Percentiles rank a stretch among this genome's conserved stretches.
phyloP scores from a whole-genome alignment of 352 stramenopile species.

The Globisporangium perplexum region DNA sequence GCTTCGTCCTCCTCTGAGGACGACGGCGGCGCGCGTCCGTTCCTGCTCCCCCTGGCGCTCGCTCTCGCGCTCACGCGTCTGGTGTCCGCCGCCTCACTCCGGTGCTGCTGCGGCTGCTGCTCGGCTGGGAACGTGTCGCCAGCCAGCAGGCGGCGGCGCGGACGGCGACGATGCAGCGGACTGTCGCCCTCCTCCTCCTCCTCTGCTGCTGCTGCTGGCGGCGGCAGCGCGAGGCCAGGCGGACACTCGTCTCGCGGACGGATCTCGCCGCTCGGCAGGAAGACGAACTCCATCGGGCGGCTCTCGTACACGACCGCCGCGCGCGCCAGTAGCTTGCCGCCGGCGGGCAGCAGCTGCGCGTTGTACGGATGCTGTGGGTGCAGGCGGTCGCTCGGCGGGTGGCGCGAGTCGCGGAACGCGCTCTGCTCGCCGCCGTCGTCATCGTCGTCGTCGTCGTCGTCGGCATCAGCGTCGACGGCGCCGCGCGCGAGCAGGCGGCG shows the following conservation, averaged over 20 bases:
- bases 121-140: not conserved
- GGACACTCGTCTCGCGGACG: slow-evolving; percentile 48
- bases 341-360: slow-evolving; percentile 19
- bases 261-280: slow-evolving; percentile 57
- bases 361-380: slow-evolving; percentile 39
- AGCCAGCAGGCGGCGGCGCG: not conserved
- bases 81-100: not conserved
- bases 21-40: no score
- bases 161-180: not conserved
- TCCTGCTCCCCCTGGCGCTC: not conserved
- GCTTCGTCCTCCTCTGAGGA: not conserved
- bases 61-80: no score
- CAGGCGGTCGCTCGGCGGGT: slow-evolving; percentile 15
- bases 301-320: slow-evolving; percentile 7
- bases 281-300: slow-evolving; percentile 57
- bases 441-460: not conserved
- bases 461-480: not conserved
- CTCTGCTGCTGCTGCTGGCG: not conserved
- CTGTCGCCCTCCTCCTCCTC: not conserved
- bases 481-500: slow-evolving; percentile 1
- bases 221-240: slow-evolving; percentile 31
- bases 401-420: slow-evolving; percentile 12
- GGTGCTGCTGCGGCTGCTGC: not conserved
- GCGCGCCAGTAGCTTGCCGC: not conserved
- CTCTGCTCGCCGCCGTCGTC: not conserved